These are phyloP conservation scores for Diversispora epigaea DNA, from an alignment of 192 early-diverging fungal species.

Conservation along the genomic window DNA sequence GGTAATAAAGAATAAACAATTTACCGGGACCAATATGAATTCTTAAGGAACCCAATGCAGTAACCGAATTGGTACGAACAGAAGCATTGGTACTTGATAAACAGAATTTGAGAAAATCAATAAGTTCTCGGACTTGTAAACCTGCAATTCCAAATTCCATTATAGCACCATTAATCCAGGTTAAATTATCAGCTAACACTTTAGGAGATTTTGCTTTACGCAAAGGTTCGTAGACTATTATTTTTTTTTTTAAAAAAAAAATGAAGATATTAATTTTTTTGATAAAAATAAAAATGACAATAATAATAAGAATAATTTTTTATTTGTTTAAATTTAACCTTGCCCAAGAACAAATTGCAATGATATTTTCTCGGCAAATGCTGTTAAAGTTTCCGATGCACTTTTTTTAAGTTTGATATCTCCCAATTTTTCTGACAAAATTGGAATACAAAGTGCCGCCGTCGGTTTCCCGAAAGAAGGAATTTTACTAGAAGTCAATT, in stretches of 20 bases:
- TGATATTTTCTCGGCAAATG: constrained; percentile 72
- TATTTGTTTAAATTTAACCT: constrained; percentile 33
- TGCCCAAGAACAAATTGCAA: constrained; percentile 81
- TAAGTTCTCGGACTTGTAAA: constrained; percentile 70
- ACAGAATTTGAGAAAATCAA: constrained; percentile 80
- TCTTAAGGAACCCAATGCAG: constrained; percentile 78
- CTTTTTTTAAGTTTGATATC: constrained; percentile 92
- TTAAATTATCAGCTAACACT: constrained; percentile 78
- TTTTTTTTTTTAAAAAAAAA: not conserved
- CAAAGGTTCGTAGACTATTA: constrained; percentile 67
- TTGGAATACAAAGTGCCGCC: constrained; percentile 73
- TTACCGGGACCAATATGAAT: constrained; percentile 79
- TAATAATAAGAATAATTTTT: too few relatives aligned
- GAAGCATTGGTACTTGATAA: constrained; percentile 82
- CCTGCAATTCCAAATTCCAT: constrained; percentile 90
- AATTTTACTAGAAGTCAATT: constrained; percentile 62
- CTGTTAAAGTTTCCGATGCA: constrained; percentile 74
- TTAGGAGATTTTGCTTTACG: constrained; percentile 87
- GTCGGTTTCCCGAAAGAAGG: constrained; percentile 68
- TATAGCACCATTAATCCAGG: constrained; percentile 83
- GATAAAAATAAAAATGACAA: not conserved
- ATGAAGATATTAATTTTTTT: too few relatives aligned
- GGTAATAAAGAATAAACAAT: not conserved
- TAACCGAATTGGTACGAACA: constrained; percentile 78
- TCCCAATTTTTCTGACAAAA: constrained; percentile 87